A percentile compares a stretch with the other conserved stretches of the same genome.
phyloP scores from a whole-genome alignment of 179 eudicot genomes.

The Beta corolliflora region DNA sequence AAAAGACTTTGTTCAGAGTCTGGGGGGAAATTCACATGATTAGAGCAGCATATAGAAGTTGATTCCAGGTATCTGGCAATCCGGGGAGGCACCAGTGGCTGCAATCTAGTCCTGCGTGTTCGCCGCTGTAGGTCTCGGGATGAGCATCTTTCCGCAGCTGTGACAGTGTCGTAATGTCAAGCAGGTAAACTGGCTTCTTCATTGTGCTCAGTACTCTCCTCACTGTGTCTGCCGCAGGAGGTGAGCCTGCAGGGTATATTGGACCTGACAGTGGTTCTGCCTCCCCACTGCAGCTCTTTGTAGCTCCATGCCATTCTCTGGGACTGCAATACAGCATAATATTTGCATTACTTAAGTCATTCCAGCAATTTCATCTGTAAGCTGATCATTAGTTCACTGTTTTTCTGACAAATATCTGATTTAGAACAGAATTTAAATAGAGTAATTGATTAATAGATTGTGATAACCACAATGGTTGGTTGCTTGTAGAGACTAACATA shows the following conservation, averaged over 20 bases:
- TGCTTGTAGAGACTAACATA: not conserved
- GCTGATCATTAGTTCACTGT: not conserved
- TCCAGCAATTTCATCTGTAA: not conserved
- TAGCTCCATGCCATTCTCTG: slow-evolving; percentile 44
- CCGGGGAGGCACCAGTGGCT: slow-evolving; percentile 62
- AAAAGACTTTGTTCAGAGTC: slow-evolving; percentile 37
- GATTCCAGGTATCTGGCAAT: slow-evolving; percentile 58
- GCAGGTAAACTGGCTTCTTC: slow-evolving; percentile 43
- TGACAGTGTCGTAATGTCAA: slow-evolving; percentile 51
- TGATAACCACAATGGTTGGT: not conserved
- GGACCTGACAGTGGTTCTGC: slow-evolving; percentile 51
- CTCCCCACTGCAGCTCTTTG: slow-evolving; percentile 45
- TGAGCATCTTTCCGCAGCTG: slow-evolving; percentile 59
- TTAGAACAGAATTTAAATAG: not conserved
- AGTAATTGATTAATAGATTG: not conserved
- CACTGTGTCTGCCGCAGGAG: slow-evolving; percentile 38
- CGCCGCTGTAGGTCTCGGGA: slow-evolving; percentile 45
- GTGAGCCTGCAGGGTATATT: slow-evolving; percentile 48
- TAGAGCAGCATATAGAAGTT: slow-evolving; percentile 46
- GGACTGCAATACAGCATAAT: slow-evolving; percentile 36
- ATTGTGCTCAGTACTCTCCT: slow-evolving; percentile 30
- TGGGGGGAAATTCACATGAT: slow-evolving; percentile 35
- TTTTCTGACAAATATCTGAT: not conserved
- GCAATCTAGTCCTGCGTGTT: slow-evolving; percentile 41
- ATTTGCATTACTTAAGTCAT: not conserved